Evolutionary conservation across 2,329 filamentous ascomycete genomes (phyloP), one percentile per base, ranked within the genome.

Genomic region (Aureobasidium sp.): DNA sequence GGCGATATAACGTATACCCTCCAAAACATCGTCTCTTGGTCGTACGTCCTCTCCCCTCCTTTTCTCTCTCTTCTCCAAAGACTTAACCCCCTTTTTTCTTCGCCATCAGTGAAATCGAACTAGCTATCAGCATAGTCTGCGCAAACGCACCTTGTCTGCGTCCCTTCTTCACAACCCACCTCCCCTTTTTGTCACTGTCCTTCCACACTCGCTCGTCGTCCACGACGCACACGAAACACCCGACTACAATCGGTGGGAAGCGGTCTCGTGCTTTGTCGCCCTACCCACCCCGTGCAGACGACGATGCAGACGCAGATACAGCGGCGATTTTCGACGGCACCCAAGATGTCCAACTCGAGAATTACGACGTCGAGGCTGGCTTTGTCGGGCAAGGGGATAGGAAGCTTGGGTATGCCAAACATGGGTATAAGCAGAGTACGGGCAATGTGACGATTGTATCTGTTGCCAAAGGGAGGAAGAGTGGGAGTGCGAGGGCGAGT

Each of bases 151-250:
- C 40, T 6, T 44, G 39, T 14, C 40, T 53, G 1, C 50, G 50
- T n/a, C 50, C 50, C 30, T 45, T 53, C 29, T 44, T 53, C 30
- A 38, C 8, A 3, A 25, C 24, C 27, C 38, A 52, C 38, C 37
- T 42, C 11, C 37, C 35, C 27, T 52, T 49, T 30, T 25, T 49
- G 14, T 29, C 34, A 12, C 25, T 49, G 2, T 37, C 17, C 34
- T 16, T 21, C 29, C 42, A 24, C 30, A 19, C 32, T 6, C 32
- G 17, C 22, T 25, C 32, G n/a, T 5, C 32, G 19, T 35, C 44
- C 14, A 40, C 11, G n/a, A 21, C 41, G n/a, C 12, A 10, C 30
- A 38, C 19, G 7, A n/a, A 19, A 6, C 6, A 19, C 16, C 44
- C 44, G 11, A 48, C 44, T n/a, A 48, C 44, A 3, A 48, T 48